phyloP scores from a whole-genome alignment of 1,284 basidiomycete species.

The Ceratobasidium sp. region DNA sequence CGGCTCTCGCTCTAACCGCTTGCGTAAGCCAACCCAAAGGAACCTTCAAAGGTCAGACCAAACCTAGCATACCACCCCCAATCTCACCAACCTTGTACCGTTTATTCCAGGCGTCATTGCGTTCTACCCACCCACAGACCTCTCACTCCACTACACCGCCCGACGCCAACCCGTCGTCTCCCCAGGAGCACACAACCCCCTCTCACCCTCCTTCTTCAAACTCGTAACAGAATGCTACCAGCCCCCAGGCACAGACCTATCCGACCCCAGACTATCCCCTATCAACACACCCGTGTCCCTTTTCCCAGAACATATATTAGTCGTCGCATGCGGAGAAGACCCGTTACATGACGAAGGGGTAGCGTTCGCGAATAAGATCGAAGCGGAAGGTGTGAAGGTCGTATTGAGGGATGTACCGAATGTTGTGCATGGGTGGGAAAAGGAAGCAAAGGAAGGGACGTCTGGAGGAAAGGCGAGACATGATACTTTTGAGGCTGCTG shows the following conservation, averaged over 20 bases:
- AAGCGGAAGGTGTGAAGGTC: constrained; percentile 17
- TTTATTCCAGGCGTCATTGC: not conserved
- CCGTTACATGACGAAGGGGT: constrained; percentile 11
- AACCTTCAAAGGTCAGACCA: constrained; percentile 6
- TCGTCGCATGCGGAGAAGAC: constrained; percentile 10
- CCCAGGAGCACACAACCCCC: not conserved
- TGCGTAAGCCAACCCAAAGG: not conserved
- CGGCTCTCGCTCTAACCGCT: constrained; percentile 6
- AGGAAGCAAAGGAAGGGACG: constrained; percentile 6
- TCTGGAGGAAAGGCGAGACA: constrained; percentile 1
- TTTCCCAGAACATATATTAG: constrained; percentile 14
- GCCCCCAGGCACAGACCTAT: constrained; percentile 3
- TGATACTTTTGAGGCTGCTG: constrained; percentile 8
- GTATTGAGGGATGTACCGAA: constrained; percentile 12
- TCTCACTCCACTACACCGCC: not conserved
- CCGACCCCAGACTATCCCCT: constrained; percentile 20
- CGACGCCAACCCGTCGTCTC: not conserved
- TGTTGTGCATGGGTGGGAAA: constrained; percentile 19
- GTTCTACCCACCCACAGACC: constrained; percentile 10
- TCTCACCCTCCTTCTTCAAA: constrained; percentile 1
- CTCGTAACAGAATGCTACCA: not conserved
- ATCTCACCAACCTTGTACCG: not conserved
- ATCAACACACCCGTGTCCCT: constrained; percentile 1
- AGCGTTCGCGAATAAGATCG: not conserved
- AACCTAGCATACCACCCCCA: not conserved